Evolutionary conservation across 2,329 filamentous ascomycete genomes (phyloP).

Genomic region (Apiospora koreana): DNA sequence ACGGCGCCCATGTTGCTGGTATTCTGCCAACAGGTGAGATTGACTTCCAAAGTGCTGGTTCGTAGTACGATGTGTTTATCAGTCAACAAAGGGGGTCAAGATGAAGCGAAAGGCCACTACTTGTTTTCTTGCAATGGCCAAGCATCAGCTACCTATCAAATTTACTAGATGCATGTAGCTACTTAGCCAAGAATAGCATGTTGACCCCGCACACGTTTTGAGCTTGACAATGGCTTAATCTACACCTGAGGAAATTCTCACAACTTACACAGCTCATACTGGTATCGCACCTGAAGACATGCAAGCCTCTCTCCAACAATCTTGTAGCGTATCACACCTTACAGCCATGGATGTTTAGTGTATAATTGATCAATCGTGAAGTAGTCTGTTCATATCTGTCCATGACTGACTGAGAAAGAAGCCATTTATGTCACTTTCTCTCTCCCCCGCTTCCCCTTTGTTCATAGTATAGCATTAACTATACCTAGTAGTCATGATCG

Average conservation of each 20-base stretch:
- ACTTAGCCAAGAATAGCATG: no score
- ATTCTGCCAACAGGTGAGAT: not conserved
- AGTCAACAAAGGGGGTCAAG: not conserved
- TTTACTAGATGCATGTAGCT: not conserved
- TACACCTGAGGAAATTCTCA: not conserved
- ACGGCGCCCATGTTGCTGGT: conserved; percentile 32
- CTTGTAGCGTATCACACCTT: not conserved
- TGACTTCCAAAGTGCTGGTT: no score
- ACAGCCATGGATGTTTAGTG: not conserved
- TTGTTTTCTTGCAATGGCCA: not conserved
- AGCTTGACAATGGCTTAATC: not conserved
- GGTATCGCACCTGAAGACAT: no score
- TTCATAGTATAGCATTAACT: no score
- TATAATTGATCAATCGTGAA: not conserved
- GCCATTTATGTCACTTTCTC: not conserved
- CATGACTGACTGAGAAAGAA: not conserved
- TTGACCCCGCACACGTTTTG: not conserved
- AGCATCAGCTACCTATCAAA: not conserved
- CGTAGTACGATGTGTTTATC: not conserved
- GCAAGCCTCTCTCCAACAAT: no score
- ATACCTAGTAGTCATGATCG: not conserved
- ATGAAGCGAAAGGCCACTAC: not conserved
- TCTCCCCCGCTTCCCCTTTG: not conserved
- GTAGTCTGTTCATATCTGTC: not conserved
- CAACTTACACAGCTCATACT: no score